Evolutionary conservation across 2,329 filamentous ascomycete genomes (phyloP).

Genomic region (Fusarium keratoplasticum): DNA sequence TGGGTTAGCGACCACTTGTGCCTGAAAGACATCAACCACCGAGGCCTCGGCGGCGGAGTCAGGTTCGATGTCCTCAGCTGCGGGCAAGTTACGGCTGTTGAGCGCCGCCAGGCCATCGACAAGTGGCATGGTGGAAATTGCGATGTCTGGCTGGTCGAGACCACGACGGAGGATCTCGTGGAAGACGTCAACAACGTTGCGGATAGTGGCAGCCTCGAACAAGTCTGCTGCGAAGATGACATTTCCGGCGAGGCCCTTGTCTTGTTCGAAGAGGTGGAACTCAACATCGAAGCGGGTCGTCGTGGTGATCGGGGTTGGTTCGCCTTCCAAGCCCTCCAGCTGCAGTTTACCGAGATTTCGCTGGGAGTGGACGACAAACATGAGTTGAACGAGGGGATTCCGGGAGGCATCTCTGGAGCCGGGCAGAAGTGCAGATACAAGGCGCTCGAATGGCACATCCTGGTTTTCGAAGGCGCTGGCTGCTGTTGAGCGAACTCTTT

Average conservation of each 20-base stretch:
- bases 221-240: slow-evolving; percentile 31
- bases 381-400: slow-evolving; percentile 27
- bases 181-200: slow-evolving; percentile 30
- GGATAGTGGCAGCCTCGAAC: slow-evolving; percentile 26
- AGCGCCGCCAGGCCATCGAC: not conserved
- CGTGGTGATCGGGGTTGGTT: not conserved
- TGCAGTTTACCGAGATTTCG: not conserved
- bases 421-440: slow-evolving; percentile 23
- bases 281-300: slow-evolving; percentile 38
- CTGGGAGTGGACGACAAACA: slow-evolving; percentile 31
- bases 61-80: slow-evolving; percentile 1
- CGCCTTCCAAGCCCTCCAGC: slow-evolving; percentile 20
- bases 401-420: slow-evolving; percentile 17
- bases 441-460: slow-evolving; percentile 38
- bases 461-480: slow-evolving; percentile 32
- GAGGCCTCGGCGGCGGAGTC: slow-evolving; percentile 33
- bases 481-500: slow-evolving; percentile 21
- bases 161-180: slow-evolving; percentile 18
- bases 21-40: slow-evolving; percentile 13
- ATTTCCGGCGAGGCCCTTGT: slow-evolving; percentile 3
- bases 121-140: slow-evolving; percentile 12
- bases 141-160: slow-evolving; percentile 15
- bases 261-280: slow-evolving; percentile 35
- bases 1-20: not conserved
- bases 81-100: slow-evolving; percentile 14